Evolutionary conservation across 2,329 filamentous ascomycete genomes (phyloP).

Genomic region (Dothideomycetidae sp.): DNA sequence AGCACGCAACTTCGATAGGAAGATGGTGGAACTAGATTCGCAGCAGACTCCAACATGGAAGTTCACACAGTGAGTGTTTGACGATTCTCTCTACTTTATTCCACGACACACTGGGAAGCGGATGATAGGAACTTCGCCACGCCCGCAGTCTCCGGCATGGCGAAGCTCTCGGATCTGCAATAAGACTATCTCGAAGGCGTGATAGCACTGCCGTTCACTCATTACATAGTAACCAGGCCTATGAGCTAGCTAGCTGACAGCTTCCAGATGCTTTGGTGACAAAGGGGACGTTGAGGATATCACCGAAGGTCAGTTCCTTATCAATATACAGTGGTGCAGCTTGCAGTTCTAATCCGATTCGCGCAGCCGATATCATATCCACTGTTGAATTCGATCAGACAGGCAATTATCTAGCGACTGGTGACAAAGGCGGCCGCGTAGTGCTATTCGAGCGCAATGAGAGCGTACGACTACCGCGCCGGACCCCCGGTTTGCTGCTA

Average conservation of each 20-base stretch:
- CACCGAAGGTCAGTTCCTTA: slow-evolving; percentile 61
- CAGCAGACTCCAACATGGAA: slow-evolving; percentile 90
- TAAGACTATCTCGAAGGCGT: too few relatives aligned
- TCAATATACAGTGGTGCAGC: background rate
- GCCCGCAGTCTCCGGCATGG: too few relatives aligned
- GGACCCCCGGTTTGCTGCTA: slow-evolving; percentile 4
- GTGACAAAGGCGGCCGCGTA: slow-evolving; percentile 74
- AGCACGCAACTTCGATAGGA: slow-evolving; percentile 10
- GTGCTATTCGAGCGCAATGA: slow-evolving; percentile 88
- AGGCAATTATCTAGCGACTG: slow-evolving; percentile 78
- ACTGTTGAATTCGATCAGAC: slow-evolving; percentile 86
- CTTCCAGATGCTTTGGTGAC: slow-evolving; percentile 98
- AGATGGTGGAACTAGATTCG: slow-evolving; percentile 85
- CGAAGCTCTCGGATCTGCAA: too few relatives aligned
- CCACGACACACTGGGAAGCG: too few relatives aligned
- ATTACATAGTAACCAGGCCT: too few relatives aligned
- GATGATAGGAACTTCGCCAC: too few relatives aligned
- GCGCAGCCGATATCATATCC: slow-evolving; percentile 71
- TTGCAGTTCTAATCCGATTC: background rate
- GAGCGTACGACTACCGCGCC: slow-evolving; percentile 48
- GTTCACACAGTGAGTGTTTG: slow-evolving; percentile 86
- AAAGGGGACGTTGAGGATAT: slow-evolving; percentile 99
- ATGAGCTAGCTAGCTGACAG: slow-evolving; percentile 17
- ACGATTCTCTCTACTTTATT: too few relatives aligned
- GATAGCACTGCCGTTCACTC: too few relatives aligned